Evolutionary conservation across 345 rosid species (phyloP).

Genomic region (Eucalyptus regnans): DNA sequence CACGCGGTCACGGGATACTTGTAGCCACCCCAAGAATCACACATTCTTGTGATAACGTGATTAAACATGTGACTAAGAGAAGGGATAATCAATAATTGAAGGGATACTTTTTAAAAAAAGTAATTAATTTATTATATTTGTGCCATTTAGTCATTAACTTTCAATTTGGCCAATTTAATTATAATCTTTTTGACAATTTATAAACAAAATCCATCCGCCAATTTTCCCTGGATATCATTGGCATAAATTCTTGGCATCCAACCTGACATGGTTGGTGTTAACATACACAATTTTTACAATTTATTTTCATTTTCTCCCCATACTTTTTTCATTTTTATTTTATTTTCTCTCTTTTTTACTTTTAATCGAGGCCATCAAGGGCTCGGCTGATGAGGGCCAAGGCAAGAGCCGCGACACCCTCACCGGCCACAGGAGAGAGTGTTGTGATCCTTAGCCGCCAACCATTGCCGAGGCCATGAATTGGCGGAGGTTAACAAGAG

Average conservation of each 20-base stretch:
- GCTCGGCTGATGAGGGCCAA: accelerated
- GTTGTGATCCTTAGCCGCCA: accelerated
- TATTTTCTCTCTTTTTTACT: accelerated
- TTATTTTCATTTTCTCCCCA: neutral
- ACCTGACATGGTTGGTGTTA: accelerated
- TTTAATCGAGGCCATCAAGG: neutral
- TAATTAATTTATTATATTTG: neutral
- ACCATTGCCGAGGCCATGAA: neutral
- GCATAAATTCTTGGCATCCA: neutral
- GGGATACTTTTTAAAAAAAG: too few species aligned
- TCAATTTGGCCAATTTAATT: neutral
- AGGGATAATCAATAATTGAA: neutral
- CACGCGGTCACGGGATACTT: neutral
- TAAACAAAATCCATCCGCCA: accelerated
- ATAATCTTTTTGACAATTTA: neutral
- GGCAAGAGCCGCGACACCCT: neutral
- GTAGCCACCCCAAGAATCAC: neutral
- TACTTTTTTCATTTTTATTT: neutral
- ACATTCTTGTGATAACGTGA: neutral
- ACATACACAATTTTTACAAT: accelerated
- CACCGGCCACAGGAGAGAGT: neutral
- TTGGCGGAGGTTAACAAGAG: neutral
- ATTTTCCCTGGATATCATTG: neutral
- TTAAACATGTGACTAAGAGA: neutral
- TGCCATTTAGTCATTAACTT: neutral